phyloP scores from a whole-genome alignment of 2,329 filamentous ascomycete genomes.

The Aquanectria penicillioides region DNA sequence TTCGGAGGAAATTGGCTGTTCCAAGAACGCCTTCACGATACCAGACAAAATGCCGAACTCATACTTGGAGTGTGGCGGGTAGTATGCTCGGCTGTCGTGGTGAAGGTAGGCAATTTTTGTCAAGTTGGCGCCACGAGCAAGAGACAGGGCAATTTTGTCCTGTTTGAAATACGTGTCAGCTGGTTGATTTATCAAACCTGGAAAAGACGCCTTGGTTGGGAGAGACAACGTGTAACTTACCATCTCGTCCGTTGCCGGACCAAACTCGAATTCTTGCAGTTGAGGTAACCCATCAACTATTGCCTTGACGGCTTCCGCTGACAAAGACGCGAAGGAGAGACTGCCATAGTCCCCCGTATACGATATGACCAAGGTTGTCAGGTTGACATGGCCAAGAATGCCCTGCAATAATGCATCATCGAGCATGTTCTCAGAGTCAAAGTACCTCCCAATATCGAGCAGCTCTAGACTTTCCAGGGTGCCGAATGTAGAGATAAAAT shows the following conservation, averaged over 20 bases:
- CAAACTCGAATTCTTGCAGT: too few species aligned
- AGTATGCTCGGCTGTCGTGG: not conserved
- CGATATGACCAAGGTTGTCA: too few species aligned
- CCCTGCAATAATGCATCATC: too few species aligned
- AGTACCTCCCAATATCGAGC: slow-evolving; percentile 4
- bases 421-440: too few species aligned
- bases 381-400: too few species aligned
- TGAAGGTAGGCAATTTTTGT: slow-evolving; percentile 12
- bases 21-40: slow-evolving; percentile 12
- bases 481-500: slow-evolving; percentile 30
- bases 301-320: too few species aligned
- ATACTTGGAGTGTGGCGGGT: not conserved
- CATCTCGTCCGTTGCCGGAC: too few species aligned
- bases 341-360: too few species aligned
- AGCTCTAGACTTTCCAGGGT: slow-evolving; percentile 22
- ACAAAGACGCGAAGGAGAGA: too few species aligned
- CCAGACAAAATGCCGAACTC: not conserved
- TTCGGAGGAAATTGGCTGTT: not conserved
- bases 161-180: not conserved
- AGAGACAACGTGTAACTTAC: slow-evolving; percentile 1
- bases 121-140: slow-evolving; percentile 17
- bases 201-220: not conserved
- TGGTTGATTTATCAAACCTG: not conserved
- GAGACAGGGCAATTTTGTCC: slow-evolving; percentile 18
- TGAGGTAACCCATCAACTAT: too few species aligned